Conservation (phyloP, 2,329 filamentous ascomycete genomes). For the Xylariaceae sp. region DNA sequence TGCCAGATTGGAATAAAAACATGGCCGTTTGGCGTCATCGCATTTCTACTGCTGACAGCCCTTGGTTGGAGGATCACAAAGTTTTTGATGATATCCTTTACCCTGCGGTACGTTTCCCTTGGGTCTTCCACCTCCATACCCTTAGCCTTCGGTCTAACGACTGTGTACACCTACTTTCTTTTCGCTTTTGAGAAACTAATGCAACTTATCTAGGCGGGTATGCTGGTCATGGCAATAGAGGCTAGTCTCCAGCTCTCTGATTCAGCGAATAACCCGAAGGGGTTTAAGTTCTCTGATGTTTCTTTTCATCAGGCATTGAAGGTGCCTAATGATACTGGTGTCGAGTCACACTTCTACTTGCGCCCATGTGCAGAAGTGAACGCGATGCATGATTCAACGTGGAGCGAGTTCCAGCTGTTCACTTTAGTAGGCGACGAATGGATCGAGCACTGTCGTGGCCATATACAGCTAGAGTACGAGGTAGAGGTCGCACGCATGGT, state of each 20-base stretch:
- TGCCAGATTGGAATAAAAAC: constrained; percentile 28
- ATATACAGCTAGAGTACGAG: constrained; percentile 22
- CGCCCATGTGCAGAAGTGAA: constrained; percentile 10
- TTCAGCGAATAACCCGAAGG: constrained; percentile 12
- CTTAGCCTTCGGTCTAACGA: no score
- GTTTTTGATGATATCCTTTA: constrained; percentile 37
- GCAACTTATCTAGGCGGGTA: constrained; percentile 28
- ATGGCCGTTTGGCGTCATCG: constrained; percentile 38
- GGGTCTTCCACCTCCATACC: no score
- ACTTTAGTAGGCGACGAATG: constrained; percentile 25
- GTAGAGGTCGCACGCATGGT: not conserved
- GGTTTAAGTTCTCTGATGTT: constrained; percentile 30
- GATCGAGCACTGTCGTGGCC: constrained; percentile 26
- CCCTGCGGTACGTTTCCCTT: constrained; percentile 29
- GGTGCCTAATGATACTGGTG: constrained; percentile 23
- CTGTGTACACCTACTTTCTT: no score
- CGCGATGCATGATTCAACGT: constrained; percentile 6
- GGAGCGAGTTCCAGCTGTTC: constrained; percentile 30
- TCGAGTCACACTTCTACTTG: constrained; percentile 29
- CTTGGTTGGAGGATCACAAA: constrained; percentile 40
- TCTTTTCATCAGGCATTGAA: constrained; percentile 27
- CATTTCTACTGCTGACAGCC: constrained; percentile 30
- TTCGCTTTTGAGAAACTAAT: not conserved
- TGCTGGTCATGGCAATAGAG: constrained; percentile 39
- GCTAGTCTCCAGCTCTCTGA: constrained; percentile 32